Evolutionary conservation across 768 basidiomycete genomes (phyloP), one percentile per base, ranked within the genome.

Genomic region (Lactarius hengduanensis): DNA sequence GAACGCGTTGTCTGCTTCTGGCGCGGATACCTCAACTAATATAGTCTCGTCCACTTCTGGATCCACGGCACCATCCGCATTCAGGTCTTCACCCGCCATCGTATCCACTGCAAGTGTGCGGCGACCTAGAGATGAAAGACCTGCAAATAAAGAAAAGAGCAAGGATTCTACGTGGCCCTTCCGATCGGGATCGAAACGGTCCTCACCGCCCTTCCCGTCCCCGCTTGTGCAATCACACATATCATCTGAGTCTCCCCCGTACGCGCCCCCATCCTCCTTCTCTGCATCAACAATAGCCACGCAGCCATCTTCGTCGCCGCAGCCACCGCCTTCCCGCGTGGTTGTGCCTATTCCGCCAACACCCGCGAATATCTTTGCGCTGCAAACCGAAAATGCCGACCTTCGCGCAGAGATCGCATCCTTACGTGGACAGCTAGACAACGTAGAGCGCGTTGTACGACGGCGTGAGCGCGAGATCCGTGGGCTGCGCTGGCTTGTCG

Each of bases 391-490:
- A 36, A 66, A 66, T 18, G 40, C 62, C 10, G 67, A 61, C 50
- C 68, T 71, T 15, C 69, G 59, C 54, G 78, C 78, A 1, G 86
- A 90, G 74, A 83, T 83, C 65, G 73, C 75, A 43, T 76, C 76
- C 16, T 76, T 88, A 69, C 77, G 83, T 64, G 83, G 81, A 68
- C 86, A 81, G 63, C 79, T 89, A 8, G 81, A 83, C 26, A 69
- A 74, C 32, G 79, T 89, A 15, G 86, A 89, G 72, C 78, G 78
- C 54, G 86, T 87, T 64, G 78, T 80, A 30, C 77, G 78, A 47
- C 82, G 84, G 71, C 84, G 82, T 68, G 86, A 84, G 65, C 80
- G 82, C 62, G 86, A 90, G 75, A 85, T 90, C 66, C 85, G 86
- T 65, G 89, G 89, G 15, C 77, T 91, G 55, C 82, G 83, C 16